phyloP scores from a whole-genome alignment of 768 basidiomycete genomes.

The Lactifluus subvellereus region DNA sequence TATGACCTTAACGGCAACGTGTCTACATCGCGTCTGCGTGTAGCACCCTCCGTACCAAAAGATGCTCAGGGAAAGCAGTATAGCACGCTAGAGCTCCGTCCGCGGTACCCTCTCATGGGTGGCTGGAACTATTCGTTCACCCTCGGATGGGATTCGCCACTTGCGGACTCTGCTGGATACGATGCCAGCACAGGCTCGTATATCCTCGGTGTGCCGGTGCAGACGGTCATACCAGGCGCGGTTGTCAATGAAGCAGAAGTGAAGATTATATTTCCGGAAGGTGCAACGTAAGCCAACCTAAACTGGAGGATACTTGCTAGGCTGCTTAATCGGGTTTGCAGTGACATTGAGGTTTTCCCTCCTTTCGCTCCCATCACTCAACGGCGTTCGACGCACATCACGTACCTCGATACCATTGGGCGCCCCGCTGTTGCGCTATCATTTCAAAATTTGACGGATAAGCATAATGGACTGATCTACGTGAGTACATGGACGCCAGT shows the following conservation, averaged over 20 bases:
- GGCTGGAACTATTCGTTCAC: slow-evolving; percentile 98
- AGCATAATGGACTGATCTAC: slow-evolving; percentile 74
- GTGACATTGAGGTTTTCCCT: slow-evolving; percentile 67
- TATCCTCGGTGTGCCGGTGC: slow-evolving; percentile 75
- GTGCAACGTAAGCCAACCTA: slow-evolving; percentile 72
- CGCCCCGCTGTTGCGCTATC: slow-evolving; percentile 71
- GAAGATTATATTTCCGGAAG: slow-evolving; percentile 84
- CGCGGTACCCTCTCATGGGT: slow-evolving; percentile 89
- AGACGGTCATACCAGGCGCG: slow-evolving; percentile 74
- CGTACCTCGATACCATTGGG: slow-evolving; percentile 89
- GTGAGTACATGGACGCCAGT: slow-evolving; percentile 43
- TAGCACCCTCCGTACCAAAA: slow-evolving; percentile 57
- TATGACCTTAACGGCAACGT: slow-evolving; percentile 95
- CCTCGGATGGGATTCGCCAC: slow-evolving; percentile 87
- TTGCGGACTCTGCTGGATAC: slow-evolving; percentile 64
- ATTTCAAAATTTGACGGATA: slow-evolving; percentile 71
- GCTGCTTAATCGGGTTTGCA: slow-evolving; percentile 32
- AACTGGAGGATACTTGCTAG: background rate
- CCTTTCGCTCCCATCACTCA: slow-evolving; percentile 74
- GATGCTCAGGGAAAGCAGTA: slow-evolving; percentile 45
- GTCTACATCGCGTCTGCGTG: slow-evolving; percentile 83
- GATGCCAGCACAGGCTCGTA: slow-evolving; percentile 59
- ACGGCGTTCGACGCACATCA: slow-evolving; percentile 59
- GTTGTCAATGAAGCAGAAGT: slow-evolving; percentile 78
- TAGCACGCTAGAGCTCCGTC: slow-evolving; percentile 75